Evolutionary conservation across 1,139 yeast species (phyloP), one percentile per base, ranked within the genome.

Genomic region (Diutina pseudorugosa): DNA sequence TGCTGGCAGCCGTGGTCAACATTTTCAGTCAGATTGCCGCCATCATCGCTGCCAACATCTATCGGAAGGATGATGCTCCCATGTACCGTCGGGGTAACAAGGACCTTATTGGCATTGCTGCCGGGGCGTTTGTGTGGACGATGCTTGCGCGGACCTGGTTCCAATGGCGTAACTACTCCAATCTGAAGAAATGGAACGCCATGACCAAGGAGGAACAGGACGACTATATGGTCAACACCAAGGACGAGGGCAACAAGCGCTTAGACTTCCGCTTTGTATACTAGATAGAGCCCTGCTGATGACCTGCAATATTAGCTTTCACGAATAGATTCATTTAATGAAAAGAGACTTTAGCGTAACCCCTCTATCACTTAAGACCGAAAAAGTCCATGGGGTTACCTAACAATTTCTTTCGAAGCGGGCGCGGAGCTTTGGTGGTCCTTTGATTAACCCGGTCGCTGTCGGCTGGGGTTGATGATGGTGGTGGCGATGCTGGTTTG

Each of bases 211-310:
- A 77, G 21, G 81, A 82, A 58, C 70, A 69, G 58, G 68, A 66
- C 8, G 60, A 69, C 14, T 83, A 83, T 59, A 60, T 72, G 40
- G 55, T 56, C 4, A 68, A 61, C 14, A 73, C 80, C 6, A 67
- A 60, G 0, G 83, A 81, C 58, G 65, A 63, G 49, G 87, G 87
- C 12, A 79, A 77, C 57, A 72, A 73, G 60, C 65, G 86, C 42
- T 65, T 82, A 47, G 84, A 83, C 60, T 82, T 81, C 55, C 62
- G 64, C 50, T 72, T 71, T 56, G 62, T 55, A 33, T 56, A 56
- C 25, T 58, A 50, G 36, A 30, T 30, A 11, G 4, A 23, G 25
- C 25, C 6, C 25, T n/a, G 25, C 25, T 7, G 25, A 23, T 23
- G 25, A 23, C 25, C 4, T 7, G 25, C 25, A 7, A 23, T 23